Evolutionary conservation across 768 basidiomycete species (phyloP).

Genomic region (Xerocomus brunneocitrinus): DNA sequence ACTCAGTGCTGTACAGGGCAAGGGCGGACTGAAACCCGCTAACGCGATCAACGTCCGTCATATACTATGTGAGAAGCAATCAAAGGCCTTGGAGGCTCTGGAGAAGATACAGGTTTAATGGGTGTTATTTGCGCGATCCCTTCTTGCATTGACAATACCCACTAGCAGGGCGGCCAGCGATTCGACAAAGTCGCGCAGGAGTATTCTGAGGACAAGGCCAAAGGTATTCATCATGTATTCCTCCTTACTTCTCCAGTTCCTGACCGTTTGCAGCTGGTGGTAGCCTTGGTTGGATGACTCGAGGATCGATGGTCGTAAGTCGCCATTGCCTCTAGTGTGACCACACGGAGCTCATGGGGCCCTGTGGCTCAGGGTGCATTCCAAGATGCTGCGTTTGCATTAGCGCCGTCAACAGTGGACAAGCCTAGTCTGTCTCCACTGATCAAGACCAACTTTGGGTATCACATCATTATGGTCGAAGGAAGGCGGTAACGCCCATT

Average conservation of each 20-base stretch:
- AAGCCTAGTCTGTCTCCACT: constrained; percentile 68
- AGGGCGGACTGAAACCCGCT: constrained; percentile 67
- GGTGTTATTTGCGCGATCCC: not conserved
- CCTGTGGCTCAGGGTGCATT: constrained; percentile 50
- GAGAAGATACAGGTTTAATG: constrained; percentile 66
- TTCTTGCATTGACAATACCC: not conserved
- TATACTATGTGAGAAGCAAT: constrained; percentile 85
- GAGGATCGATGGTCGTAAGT: constrained; percentile 79
- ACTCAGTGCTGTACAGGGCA: constrained; percentile 34
- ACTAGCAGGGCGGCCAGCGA: constrained; percentile 61
- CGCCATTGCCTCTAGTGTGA: not conserved
- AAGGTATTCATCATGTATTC: constrained; percentile 42
- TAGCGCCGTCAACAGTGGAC: constrained; percentile 75
- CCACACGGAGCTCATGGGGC: constrained; percentile 1
- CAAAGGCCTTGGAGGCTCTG: constrained; percentile 72
- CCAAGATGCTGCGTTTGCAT: constrained; percentile 84
- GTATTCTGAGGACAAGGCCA: constrained; percentile 89
- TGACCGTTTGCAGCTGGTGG: constrained; percentile 57
- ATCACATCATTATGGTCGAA: constrained; percentile 91
- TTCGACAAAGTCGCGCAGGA: constrained; percentile 90
- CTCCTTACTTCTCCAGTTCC: not conserved
- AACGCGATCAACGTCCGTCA: constrained; percentile 83
- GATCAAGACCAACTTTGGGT: constrained; percentile 80
- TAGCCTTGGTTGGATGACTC: constrained; percentile 80
- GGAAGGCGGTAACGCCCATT: constrained; percentile 50